phyloP scores from a whole-genome alignment of 306 rosid genomes.

The Acacia confusa region DNA sequence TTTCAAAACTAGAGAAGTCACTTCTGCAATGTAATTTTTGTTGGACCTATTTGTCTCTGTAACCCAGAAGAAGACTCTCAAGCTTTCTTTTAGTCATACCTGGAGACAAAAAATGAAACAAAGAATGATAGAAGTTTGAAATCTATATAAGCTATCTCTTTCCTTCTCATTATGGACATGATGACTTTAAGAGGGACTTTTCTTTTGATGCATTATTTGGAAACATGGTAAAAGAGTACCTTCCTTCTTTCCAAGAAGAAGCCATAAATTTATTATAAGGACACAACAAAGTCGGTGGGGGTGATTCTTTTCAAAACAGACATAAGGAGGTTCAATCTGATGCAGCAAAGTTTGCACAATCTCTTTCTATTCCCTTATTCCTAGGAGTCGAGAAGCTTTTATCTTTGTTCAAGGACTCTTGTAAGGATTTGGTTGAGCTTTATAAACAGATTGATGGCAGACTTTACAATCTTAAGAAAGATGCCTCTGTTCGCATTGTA shows the following conservation, averaged over 20 bases:
- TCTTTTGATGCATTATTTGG: constrained; percentile 74
- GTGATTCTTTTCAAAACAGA: too few relatives aligned
- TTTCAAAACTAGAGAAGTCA: background rate
- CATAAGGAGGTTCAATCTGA: too few relatives aligned
- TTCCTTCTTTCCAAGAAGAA: constrained; percentile 69
- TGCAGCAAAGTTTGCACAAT: too few relatives aligned
- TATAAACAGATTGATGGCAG: too few relatives aligned
- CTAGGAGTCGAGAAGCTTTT: too few relatives aligned
- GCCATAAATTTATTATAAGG: too few relatives aligned
- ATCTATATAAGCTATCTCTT: constrained; percentile 43
- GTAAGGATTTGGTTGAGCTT: too few relatives aligned
- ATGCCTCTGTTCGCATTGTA: too few relatives aligned
- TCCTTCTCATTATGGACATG: constrained; percentile 60
- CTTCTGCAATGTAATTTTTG: background rate
- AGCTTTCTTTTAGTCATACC: background rate
- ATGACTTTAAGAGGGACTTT: constrained; percentile 74
- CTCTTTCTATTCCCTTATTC: too few relatives aligned
- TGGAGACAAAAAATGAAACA: constrained; percentile 54
- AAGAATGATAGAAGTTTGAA: constrained; percentile 35
- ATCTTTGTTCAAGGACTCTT: too few relatives aligned
- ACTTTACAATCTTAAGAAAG: too few relatives aligned
- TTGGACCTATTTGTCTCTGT: background rate
- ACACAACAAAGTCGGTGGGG: too few relatives aligned
- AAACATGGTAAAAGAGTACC: constrained; percentile 67
- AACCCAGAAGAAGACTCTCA: background rate